phyloP scores from a whole-genome alignment of 139 green algal genomes.

The Eudorina sp. region DNA sequence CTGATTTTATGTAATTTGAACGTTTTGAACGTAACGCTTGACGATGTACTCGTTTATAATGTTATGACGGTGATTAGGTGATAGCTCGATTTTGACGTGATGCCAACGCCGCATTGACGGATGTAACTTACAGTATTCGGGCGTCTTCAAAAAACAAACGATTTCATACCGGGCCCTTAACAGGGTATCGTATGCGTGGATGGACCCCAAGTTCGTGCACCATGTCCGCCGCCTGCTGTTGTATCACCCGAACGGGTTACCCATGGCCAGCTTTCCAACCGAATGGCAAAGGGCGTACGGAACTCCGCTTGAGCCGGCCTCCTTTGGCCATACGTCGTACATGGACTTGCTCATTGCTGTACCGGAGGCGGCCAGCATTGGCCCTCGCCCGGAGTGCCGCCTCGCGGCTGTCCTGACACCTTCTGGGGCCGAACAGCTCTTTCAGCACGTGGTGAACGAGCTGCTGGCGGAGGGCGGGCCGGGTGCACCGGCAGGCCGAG shows the following conservation, averaged over 20 bases:
- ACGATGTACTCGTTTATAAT: too few relatives aligned
- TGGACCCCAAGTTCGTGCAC: background rate
- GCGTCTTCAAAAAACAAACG: too few relatives aligned
- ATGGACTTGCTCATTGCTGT: background rate
- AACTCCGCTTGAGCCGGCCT: background rate
- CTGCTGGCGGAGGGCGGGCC: background rate
- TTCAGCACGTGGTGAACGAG: background rate
- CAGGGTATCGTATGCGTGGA: too few relatives aligned
- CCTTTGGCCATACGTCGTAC: background rate
- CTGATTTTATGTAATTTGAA: too few relatives aligned
- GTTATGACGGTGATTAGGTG: too few relatives aligned
- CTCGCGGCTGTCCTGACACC: background rate
- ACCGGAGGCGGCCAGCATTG: background rate
- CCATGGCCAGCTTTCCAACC: background rate
- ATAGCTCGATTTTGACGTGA: too few relatives aligned
- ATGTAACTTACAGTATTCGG: too few relatives aligned
- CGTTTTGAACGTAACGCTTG: too few relatives aligned
- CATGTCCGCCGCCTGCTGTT: constrained; percentile 28
- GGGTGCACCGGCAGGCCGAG: background rate
- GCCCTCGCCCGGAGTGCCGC: background rate
- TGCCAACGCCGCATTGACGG: too few relatives aligned
- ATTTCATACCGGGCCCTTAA: too few relatives aligned
- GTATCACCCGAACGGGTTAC: background rate
- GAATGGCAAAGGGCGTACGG: constrained; percentile 3
- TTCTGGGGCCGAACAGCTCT: background rate